Evolutionary conservation across 2,329 filamentous ascomycete genomes (phyloP).

Genomic region (Monosporascus cannonballus): DNA sequence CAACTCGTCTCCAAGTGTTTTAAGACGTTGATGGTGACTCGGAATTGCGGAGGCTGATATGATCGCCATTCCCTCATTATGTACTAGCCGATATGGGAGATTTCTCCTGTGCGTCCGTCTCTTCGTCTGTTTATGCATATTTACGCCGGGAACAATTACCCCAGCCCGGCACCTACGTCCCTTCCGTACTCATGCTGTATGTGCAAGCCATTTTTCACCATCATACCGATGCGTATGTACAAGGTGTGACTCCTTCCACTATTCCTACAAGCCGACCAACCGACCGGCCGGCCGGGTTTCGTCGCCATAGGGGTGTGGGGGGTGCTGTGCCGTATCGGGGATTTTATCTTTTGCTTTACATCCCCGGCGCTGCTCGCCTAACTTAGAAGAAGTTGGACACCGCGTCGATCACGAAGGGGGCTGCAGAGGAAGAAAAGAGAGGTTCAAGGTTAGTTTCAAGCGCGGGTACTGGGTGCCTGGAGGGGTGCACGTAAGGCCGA

Average conservation of each 20-base stretch:
- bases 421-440: slow-evolving; percentile 24
- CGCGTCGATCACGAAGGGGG: slow-evolving; percentile 53
- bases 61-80: not conserved
- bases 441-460: not conserved
- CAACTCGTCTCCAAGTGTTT: too few species aligned
- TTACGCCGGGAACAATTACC: not conserved
- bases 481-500: not conserved
- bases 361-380: not conserved
- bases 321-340: too few species aligned
- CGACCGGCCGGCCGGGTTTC: too few species aligned
- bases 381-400: slow-evolving; percentile 32
- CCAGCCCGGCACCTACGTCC: not conserved
- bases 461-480: not conserved
- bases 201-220: too few species aligned
- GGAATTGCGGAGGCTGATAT: too few species aligned
- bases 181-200: too few species aligned
- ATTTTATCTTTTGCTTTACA: too few species aligned
- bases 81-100: not conserved
- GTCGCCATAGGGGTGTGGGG: too few species aligned
- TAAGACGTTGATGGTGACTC: too few species aligned
- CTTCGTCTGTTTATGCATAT: not conserved
- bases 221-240: too few species aligned
- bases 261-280: too few species aligned
- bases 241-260: too few species aligned
- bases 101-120: not conserved